These are phyloP conservation scores for Chlorella sp. DNA, from an alignment of 139 green algal species.

Conservation along the genomic window DNA sequence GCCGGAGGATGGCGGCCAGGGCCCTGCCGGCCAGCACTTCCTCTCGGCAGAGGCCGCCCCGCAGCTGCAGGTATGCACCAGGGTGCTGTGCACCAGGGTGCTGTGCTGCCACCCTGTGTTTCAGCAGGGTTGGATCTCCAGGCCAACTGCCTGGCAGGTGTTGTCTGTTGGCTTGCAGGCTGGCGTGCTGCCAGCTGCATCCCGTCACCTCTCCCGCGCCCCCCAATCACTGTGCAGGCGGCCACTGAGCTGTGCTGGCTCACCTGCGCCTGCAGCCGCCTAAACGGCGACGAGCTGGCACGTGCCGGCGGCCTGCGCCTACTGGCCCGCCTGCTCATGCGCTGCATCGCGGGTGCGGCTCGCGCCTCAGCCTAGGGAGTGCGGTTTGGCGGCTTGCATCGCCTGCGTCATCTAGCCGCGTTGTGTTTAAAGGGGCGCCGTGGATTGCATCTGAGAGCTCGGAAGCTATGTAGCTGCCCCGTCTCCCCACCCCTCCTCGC, in stretches of 20 bases:
- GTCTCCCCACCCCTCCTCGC: too few species aligned
- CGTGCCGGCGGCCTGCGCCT: constrained; percentile 76
- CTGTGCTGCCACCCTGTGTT: too few species aligned
- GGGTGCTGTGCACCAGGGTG: too few species aligned
- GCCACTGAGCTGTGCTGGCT: constrained; percentile 91
- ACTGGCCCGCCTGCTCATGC: constrained; percentile 74
- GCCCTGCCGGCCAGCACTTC: constrained; percentile 55
- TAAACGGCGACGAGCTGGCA: constrained; percentile 93
- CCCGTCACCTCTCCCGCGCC: too few species aligned
- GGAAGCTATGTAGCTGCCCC: too few species aligned
- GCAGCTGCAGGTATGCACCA: constrained; percentile 40
- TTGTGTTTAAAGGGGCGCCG: too few species aligned
- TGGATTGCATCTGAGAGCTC: too few species aligned
- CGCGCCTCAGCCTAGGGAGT: too few species aligned
- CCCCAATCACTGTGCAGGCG: constrained; percentile 71
- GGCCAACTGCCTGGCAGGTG: too few species aligned
- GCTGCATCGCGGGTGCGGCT: constrained; percentile 61
- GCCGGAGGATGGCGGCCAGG: constrained; percentile 10
- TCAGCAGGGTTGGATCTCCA: background rate
- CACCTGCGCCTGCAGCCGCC: constrained; percentile 78
- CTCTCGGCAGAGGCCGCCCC: constrained; percentile 53
- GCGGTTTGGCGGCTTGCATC: too few species aligned
- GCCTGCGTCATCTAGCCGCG: too few species aligned
- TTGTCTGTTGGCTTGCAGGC: background rate
- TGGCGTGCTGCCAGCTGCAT: too few species aligned